phyloP scores from a whole-genome alignment of 2,329 filamentous ascomycete species.

The Apiospora sp. region DNA sequence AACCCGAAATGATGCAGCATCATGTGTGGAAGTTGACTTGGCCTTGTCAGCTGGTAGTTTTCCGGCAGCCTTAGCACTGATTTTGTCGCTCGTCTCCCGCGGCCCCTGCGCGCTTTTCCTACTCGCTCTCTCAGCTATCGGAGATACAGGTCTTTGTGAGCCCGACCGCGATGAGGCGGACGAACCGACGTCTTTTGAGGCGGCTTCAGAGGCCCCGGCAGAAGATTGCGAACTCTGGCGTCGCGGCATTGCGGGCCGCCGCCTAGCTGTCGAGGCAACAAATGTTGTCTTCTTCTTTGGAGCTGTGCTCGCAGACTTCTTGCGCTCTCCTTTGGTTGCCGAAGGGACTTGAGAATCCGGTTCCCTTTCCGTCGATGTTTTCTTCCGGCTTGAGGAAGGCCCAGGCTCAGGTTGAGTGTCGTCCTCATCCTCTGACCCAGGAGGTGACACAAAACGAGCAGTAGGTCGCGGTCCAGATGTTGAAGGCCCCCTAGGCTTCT shows the following conservation, averaged over 20 bases:
- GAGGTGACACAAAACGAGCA: slow-evolving; percentile 66
- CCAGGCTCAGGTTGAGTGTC: slow-evolving; percentile 33
- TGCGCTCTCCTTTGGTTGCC: slow-evolving; percentile 37
- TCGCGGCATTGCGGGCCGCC: slow-evolving; percentile 54
- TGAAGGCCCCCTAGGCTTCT: slow-evolving; percentile 64
- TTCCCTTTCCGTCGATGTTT: slow-evolving; percentile 36
- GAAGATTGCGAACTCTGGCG: slow-evolving; percentile 58
- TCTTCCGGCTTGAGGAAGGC: slow-evolving; percentile 7
- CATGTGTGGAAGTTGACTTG: neutral
- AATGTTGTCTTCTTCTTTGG: slow-evolving; percentile 50
- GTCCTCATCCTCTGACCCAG: slow-evolving; percentile 53
- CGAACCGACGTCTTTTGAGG: slow-evolving; percentile 43
- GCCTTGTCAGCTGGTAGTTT: slow-evolving; percentile 50
- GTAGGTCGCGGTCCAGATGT: slow-evolving; percentile 63
- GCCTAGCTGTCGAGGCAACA: slow-evolving; percentile 54
- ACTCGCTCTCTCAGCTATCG: slow-evolving; percentile 40
- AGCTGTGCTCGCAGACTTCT: slow-evolving; percentile 32
- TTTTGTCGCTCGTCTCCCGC: slow-evolving; percentile 28
- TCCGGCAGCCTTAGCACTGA: slow-evolving; percentile 56
- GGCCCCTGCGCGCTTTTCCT: slow-evolving; percentile 27
- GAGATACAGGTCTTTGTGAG: slow-evolving; percentile 35
- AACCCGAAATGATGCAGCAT: slow-evolving; percentile 14
- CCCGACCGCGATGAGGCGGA: slow-evolving; percentile 29
- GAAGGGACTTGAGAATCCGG: slow-evolving; percentile 27
- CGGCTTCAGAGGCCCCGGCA: slow-evolving; percentile 42